Base-by-base conservation (phyloP, 2,329 filamentous ascomycete species). In the Penicillium sclerotiorum region DNA sequence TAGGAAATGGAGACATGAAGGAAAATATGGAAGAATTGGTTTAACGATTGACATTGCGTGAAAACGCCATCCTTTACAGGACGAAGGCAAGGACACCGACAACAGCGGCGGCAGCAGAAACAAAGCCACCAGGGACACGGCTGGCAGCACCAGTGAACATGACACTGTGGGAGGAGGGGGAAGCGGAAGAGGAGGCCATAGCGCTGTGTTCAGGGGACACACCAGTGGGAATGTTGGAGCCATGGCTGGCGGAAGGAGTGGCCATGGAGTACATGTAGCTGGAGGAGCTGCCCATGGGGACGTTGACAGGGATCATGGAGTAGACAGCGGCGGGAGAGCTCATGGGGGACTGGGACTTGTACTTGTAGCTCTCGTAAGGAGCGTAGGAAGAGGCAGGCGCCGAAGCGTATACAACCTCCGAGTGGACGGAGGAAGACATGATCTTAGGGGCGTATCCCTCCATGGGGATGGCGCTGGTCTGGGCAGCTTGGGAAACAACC, bases 121-220 rank as follows among this genome's bases (percentile, higher is more conserved):
- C 47, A 17, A 67, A 25, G 2, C 62, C 64, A 4, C 59, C 58
- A 2, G 60, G 51, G 4, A 63, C 15, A 1, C 54, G 56, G 3
- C 53, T 50, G 9, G 57, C 66, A 20, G 42, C 56, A 18, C 66
- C 66, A 1, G 53, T 52, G 52, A 69, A 69, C 49, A 64, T 47
- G 9, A 45, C 13, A 5, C 41, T 54, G 42, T 45, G 40, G 4
- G 54, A 58, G 8, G 21, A 60, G 8, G 22, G 62, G 54, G 58
- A 77, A 63, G 57, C 75, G 61, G 30, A 73, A 65, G 39, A 70
- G 5, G 35, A 20, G 18, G 27, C 7, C 17, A 15, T 70, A 49
- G 77, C 71, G 47, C 63, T 62, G 48, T 72, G 70, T 43, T 70
- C 62, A 25, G 74, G 0, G 84, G 74, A 76, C 20, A 73, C 75